Percentiles rank a stretch among this genome's conserved stretches.
Conservation (phyloP, 1,139 yeast genomes). For the Debaryomyces udenii region DNA sequence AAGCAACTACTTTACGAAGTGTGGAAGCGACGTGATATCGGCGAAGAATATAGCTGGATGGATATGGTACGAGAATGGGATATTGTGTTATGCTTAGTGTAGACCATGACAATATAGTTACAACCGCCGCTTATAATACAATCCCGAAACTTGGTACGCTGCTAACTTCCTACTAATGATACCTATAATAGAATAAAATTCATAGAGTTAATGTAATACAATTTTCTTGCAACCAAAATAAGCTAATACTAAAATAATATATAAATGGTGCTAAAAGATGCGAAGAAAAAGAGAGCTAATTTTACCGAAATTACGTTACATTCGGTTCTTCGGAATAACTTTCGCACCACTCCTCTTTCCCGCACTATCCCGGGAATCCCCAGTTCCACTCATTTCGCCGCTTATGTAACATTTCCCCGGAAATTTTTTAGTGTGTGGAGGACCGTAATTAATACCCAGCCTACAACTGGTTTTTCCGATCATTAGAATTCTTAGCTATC, state of each 20-base stretch:
- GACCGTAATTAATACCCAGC: conserved; percentile 7
- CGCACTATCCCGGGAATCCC: conserved; percentile 1
- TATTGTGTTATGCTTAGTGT: conserved; percentile 40
- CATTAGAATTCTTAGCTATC: neutral
- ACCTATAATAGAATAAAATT: too few species aligned
- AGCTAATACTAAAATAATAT: too few species aligned
- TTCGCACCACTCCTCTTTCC: conserved; percentile 3
- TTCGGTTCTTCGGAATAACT: conserved; percentile 9
- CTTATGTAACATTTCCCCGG: conserved; percentile 11
- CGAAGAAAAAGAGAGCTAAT: neutral
- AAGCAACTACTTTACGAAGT: conserved; percentile 56
- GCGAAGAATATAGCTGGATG: conserved; percentile 53
- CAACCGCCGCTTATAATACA: neutral
- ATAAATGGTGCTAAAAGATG: too few species aligned
- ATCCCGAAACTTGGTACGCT: neutral
- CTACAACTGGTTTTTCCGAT: conserved; percentile 9
- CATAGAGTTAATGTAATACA: too few species aligned
- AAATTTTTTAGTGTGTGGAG: conserved; percentile 9
- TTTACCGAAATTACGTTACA: neutral
- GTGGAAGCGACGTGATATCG: conserved; percentile 48
- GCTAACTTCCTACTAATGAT: too few species aligned
- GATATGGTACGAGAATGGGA: conserved; percentile 62
- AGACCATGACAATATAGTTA: too few species aligned
- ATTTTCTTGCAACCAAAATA: too few species aligned
- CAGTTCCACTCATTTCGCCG: neutral